These are phyloP conservation scores for Thalassiosira gravida DNA, from an alignment of 352 stramenopile genomes.

Conservation along the genomic window DNA sequence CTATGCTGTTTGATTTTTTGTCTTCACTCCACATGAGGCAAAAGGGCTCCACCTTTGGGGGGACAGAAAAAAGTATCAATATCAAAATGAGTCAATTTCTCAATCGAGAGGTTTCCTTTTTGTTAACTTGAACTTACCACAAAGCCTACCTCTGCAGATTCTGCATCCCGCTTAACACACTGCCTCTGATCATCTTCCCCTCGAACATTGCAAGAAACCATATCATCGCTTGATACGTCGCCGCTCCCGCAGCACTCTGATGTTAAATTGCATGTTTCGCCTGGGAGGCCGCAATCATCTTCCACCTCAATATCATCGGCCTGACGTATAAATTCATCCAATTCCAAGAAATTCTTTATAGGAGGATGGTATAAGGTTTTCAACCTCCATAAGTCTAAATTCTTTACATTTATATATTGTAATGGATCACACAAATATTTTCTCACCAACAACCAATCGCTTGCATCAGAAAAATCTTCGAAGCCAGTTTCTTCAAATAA, in stretches of 20 bases:
- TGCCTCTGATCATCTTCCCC: background rate
- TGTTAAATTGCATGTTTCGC: background rate
- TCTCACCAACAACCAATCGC: background rate
- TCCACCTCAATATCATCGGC: background rate
- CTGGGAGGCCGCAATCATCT: background rate
- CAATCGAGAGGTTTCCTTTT: background rate
- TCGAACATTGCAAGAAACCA: background rate
- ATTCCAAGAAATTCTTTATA: background rate
- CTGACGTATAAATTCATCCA: background rate
- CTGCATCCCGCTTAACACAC: background rate
- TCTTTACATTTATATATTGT: background rate
- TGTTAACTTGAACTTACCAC: background rate
- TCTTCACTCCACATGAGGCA: background rate
- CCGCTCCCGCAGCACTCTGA: background rate
- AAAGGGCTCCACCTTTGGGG: background rate
- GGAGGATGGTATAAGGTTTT: background rate
- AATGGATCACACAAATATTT: background rate
- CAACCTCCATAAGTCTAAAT: background rate
- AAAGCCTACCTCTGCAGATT: background rate
- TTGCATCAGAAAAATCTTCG: background rate
- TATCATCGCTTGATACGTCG: background rate
- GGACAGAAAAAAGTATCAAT: no score
- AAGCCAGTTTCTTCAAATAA: background rate
- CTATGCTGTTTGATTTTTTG: background rate
- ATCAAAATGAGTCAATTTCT: background rate